Evolutionary conservation across 2,329 filamentous ascomycete genomes (phyloP).

Genomic region (Metarhizium robertsii): DNA sequence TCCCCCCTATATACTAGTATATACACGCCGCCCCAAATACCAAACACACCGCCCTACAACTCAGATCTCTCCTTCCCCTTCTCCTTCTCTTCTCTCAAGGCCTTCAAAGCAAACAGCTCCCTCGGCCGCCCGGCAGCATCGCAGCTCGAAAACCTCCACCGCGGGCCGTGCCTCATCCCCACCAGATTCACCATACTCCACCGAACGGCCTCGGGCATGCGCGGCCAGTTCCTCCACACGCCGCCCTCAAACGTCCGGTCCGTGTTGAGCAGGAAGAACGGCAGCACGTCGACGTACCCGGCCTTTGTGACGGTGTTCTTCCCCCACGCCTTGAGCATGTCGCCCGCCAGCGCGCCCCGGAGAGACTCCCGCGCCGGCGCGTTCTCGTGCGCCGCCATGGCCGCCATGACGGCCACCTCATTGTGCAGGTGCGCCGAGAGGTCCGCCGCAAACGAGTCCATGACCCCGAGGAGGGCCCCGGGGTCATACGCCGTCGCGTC

Average conservation of each 20-base stretch:
- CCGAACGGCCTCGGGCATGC: constrained; percentile 50
- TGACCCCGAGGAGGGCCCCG: constrained; percentile 35
- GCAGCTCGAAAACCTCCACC: constrained; percentile 60
- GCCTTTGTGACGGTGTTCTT: constrained; percentile 55
- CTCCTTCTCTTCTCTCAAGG: not conserved
- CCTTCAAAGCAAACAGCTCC: constrained; percentile 39
- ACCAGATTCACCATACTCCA: constrained; percentile 52
- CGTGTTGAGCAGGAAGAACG: constrained; percentile 56
- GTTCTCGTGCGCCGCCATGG: constrained; percentile 37
- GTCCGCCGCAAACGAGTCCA: constrained; percentile 39
- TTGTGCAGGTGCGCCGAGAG: constrained; percentile 47
- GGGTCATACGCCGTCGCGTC: constrained; percentile 22
- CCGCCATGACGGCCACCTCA: constrained; percentile 43
- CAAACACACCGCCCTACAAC: constrained; percentile 1
- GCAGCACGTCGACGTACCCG: constrained; percentile 48
- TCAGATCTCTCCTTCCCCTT: constrained; percentile 3
- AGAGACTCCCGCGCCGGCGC: constrained; percentile 37
- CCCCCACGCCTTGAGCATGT: constrained; percentile 51
- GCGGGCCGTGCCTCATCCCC: constrained; percentile 43
- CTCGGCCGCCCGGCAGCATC: constrained; percentile 41
- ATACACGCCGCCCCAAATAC: too few relatives aligned
- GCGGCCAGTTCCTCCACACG: constrained; percentile 53
- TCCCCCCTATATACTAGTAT: too few relatives aligned
- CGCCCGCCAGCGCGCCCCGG: constrained; percentile 33
- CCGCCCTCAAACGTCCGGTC: constrained; percentile 51